Evolutionary conservation across 352 stramenopile genomes (phyloP).

Genomic region (Halophytophthora polymorphica): DNA sequence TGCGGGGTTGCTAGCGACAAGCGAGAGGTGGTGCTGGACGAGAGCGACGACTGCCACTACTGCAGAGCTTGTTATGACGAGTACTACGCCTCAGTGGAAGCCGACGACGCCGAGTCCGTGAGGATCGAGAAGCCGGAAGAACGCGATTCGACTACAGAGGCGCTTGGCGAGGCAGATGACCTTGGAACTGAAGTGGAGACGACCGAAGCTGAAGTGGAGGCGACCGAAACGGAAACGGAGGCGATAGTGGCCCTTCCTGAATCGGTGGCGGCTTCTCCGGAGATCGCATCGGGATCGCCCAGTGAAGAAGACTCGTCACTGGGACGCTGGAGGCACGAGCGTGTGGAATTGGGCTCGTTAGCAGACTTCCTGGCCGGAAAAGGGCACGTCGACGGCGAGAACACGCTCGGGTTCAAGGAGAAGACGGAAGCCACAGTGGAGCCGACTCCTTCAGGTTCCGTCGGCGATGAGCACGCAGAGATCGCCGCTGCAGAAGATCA

Average conservation of each 20-base stretch:
- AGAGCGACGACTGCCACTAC: conserved; percentile 65
- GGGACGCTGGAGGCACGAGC: conserved; percentile 20
- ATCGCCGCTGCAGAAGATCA: neutral
- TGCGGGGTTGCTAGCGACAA: conserved; percentile 22
- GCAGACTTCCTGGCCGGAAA: conserved; percentile 24
- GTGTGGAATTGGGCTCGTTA: conserved; percentile 30
- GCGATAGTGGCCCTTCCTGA: neutral
- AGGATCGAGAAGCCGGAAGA: neutral
- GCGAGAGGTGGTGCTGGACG: conserved; percentile 44
- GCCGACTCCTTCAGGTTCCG: neutral
- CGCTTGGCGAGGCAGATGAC: neutral
- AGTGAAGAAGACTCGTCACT: neutral
- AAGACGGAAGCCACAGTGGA: neutral
- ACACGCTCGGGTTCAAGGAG: neutral
- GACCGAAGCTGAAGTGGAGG: conserved; percentile 1
- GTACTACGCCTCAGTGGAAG: conserved; percentile 45
- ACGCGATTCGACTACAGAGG: neutral
- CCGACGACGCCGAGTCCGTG: neutral
- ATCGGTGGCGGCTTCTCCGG: neutral
- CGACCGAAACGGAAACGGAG: conserved; percentile 1
- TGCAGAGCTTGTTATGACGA: conserved; percentile 63
- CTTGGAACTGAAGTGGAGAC: conserved; percentile 2
- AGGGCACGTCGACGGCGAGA: neutral
- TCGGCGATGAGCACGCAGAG: neutral
- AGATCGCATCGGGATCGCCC: neutral